phyloP scores from a whole-genome alignment of 768 basidiomycete species.

The Agaricus subrufescens region DNA sequence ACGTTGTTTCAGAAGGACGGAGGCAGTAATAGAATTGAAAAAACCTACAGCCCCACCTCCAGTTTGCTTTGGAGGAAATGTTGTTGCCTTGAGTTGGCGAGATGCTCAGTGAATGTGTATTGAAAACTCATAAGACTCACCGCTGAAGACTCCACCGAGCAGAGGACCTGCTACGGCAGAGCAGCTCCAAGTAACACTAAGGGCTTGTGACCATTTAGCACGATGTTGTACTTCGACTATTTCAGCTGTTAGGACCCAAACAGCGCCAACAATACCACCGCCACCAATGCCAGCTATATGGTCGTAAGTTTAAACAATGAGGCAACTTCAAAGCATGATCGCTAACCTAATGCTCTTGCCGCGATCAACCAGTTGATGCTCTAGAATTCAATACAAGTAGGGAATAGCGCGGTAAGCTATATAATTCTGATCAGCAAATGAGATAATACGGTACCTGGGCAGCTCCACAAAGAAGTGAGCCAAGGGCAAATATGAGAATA shows the following conservation, averaged over 20 bases:
- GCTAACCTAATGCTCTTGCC: slow-evolving; percentile 46
- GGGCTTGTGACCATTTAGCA: slow-evolving; percentile 81
- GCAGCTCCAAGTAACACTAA: slow-evolving; percentile 83
- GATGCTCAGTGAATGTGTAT: not conserved
- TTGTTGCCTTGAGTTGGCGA: slow-evolving; percentile 26
- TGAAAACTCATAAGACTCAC: slow-evolving; percentile 33
- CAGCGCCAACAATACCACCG: slow-evolving; percentile 80
- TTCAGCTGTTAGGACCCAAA: slow-evolving; percentile 85
- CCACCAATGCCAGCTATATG: slow-evolving; percentile 71
- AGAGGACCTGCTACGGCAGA: slow-evolving; percentile 82
- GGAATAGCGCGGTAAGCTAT: slow-evolving; percentile 9
- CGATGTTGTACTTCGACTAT: slow-evolving; percentile 67
- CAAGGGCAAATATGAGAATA: slow-evolving; percentile 69
- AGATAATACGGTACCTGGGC: slow-evolving; percentile 50
- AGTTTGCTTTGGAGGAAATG: slow-evolving; percentile 35
- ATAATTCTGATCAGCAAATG: slow-evolving; percentile 13
- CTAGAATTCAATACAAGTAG: slow-evolving; percentile 22
- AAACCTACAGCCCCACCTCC: slow-evolving; percentile 84
- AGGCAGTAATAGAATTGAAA: slow-evolving; percentile 8
- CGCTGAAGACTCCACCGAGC: slow-evolving; percentile 78
- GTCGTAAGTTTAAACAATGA: slow-evolving; percentile 18
- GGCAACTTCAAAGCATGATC: slow-evolving; percentile 14
- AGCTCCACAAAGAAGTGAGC: slow-evolving; percentile 75
- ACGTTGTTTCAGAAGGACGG: slow-evolving; percentile 11
- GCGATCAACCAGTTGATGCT: slow-evolving; percentile 61